These are phyloP conservation scores for Leccinum olivaceopallidum DNA, from an alignment of 768 basidiomycete species.

Conservation along the genomic window DNA sequence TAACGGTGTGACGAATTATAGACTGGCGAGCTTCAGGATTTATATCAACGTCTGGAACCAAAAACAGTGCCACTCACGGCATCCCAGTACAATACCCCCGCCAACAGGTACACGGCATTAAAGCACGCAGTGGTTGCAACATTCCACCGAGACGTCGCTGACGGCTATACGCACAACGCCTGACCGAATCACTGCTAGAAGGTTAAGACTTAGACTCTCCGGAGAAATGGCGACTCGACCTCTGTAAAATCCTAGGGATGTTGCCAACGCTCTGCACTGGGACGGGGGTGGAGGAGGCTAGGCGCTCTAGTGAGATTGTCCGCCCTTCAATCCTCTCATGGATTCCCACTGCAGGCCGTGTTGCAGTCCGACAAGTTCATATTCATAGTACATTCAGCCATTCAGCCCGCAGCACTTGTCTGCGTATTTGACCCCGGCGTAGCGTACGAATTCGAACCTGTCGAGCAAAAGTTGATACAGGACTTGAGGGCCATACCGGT, in stretches of 20 bases:
- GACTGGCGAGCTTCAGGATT: slow-evolving; percentile 38
- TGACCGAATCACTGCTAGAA: slow-evolving; percentile 37
- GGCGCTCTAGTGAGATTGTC: slow-evolving; percentile 62
- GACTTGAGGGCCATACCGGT: no score
- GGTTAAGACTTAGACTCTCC: background rate
- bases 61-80: slow-evolving; percentile 39
- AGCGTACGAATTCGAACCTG: no score
- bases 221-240: slow-evolving; percentile 36
- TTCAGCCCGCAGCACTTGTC: no score
- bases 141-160: slow-evolving; percentile 47
- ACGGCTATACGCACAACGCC: slow-evolving; percentile 36
- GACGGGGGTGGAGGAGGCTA: slow-evolving; percentile 54
- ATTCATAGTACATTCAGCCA: slow-evolving; percentile 35
- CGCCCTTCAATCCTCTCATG: slow-evolving; percentile 60
- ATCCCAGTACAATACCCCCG: slow-evolving; percentile 49
- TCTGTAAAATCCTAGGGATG: slow-evolving; percentile 69
- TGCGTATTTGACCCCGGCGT: no score
- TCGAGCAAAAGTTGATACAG: no score
- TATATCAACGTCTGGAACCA: slow-evolving; percentile 36
- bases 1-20: slow-evolving; percentile 18
- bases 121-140: slow-evolving; percentile 49
- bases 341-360: slow-evolving; percentile 59
- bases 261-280: slow-evolving; percentile 51
- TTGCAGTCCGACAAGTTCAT: slow-evolving; percentile 56
- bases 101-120: slow-evolving; percentile 39